Conservation (phyloP, 2,329 filamentous ascomycete genomes). For the Thielaviopsis populi region DNA sequence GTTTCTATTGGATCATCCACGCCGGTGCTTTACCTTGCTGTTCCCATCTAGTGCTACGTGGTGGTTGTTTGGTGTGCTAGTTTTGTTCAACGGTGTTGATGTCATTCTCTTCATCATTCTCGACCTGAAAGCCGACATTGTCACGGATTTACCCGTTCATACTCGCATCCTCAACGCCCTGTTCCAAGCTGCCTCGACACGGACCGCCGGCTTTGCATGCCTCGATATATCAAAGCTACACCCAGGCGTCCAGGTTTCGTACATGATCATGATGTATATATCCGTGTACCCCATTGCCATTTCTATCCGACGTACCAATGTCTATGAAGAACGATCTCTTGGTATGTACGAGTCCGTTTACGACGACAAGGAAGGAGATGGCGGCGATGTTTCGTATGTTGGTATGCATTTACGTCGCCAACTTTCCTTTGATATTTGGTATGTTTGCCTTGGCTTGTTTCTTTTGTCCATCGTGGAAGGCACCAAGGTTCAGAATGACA, state of each 20-base stretch:
- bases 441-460: conserved; percentile 85
- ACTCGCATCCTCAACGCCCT: conserved; percentile 70
- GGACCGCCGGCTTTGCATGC: conserved; percentile 79
- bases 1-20: conserved; percentile 85
- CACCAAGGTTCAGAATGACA: conserved; percentile 42
- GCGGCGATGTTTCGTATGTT: conserved; percentile 62
- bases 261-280: conserved; percentile 99
- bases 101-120: conserved; percentile 83
- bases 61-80: conserved; percentile 84
- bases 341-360: conserved; percentile 50
- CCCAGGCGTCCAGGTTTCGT: conserved; percentile 83
- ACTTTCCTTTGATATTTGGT: conserved; percentile 95
- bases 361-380: conserved; percentile 33
- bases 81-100: conserved; percentile 70
- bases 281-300: conserved; percentile 95
- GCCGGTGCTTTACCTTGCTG: conserved; percentile 86
- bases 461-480: conserved; percentile 85
- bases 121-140: conserved; percentile 59
- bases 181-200: conserved; percentile 78
- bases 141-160: conserved; percentile 54
- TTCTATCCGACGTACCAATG: conserved; percentile 82
- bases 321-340: conserved; percentile 82
- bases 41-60: conserved; percentile 85
- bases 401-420: conserved; percentile 83
- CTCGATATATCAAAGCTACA: conserved; percentile 66